Evolutionary conservation across 2,329 filamentous ascomycete genomes (phyloP).

Genomic region (Didymella lethalis): DNA sequence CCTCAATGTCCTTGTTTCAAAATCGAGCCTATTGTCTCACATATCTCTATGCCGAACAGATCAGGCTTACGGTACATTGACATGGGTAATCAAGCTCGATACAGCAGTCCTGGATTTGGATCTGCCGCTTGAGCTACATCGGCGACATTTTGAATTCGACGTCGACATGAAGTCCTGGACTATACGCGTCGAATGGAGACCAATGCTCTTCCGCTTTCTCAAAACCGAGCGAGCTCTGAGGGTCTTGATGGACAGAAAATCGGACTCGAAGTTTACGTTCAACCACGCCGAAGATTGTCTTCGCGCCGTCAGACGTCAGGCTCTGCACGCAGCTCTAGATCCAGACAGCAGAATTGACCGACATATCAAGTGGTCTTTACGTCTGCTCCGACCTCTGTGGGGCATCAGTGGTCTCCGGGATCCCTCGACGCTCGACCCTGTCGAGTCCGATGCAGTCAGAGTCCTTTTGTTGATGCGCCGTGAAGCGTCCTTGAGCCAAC

Average conservation of each 20-base stretch:
- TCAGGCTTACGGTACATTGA: conserved; percentile 29
- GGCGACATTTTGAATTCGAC: conserved; percentile 19
- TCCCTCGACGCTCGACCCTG: conserved; percentile 18
- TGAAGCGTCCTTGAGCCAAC: conserved; percentile 27
- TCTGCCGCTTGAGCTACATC: conserved; percentile 21
- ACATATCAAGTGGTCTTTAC: conserved; percentile 35
- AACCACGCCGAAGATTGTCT: conserved; percentile 40
- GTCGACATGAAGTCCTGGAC: conserved; percentile 12
- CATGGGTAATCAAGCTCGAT: conserved; percentile 41
- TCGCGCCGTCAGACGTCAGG: conserved; percentile 37
- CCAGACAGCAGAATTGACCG: conserved; percentile 21
- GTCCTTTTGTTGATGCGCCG: conserved; percentile 37
- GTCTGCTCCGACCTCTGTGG: conserved; percentile 33
- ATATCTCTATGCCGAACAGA: conserved; percentile 19
- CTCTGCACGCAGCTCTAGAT: conserved; percentile 29
- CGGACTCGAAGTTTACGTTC: conserved; percentile 30
- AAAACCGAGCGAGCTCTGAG: conserved; percentile 34
- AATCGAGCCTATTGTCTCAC: conserved; percentile 5
- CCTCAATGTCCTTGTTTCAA: neutral
- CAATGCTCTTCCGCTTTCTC: conserved; percentile 34
- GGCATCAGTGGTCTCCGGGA: conserved; percentile 24
- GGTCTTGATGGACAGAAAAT: conserved; percentile 33
- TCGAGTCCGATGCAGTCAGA: conserved; percentile 32
- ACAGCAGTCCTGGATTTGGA: conserved; percentile 37
- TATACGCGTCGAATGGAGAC: conserved; percentile 35